Evolutionary conservation across 2,329 filamentous ascomycete species (phyloP).

Genomic region (Coniochaeta sp.): DNA sequence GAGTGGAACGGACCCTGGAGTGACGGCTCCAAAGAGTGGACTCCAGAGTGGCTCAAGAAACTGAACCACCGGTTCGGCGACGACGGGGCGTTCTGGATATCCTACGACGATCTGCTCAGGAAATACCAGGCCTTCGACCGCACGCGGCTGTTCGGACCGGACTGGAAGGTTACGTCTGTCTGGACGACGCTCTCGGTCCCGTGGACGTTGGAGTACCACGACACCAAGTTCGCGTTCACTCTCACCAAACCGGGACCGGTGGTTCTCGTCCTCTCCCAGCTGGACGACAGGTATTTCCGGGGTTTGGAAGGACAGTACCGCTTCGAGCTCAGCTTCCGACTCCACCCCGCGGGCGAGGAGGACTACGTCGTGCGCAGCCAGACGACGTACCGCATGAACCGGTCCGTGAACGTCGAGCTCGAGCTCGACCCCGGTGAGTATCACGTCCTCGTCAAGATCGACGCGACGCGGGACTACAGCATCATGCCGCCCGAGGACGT

Average conservation of each 20-base stretch:
- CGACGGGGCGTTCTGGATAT: slow-evolving; percentile 59
- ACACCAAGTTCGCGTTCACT: slow-evolving; percentile 52
- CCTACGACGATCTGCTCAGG: slow-evolving; percentile 53
- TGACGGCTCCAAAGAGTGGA: slow-evolving; percentile 57
- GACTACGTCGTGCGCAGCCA: slow-evolving; percentile 55
- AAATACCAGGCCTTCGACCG: slow-evolving; percentile 57
- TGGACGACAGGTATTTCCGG: slow-evolving; percentile 55
- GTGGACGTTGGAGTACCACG: slow-evolving; percentile 55
- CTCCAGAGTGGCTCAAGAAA: slow-evolving; percentile 48
- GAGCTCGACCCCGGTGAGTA: slow-evolving; percentile 51
- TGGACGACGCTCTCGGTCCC: slow-evolving; percentile 58
- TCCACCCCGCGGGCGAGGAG: slow-evolving; percentile 40
- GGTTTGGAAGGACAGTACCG: slow-evolving; percentile 53
- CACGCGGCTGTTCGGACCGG: slow-evolving; percentile 52
- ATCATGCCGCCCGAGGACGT: slow-evolving; percentile 47
- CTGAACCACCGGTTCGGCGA: slow-evolving; percentile 53
- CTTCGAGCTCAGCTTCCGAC: slow-evolving; percentile 31
- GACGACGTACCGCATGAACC: slow-evolving; percentile 50
- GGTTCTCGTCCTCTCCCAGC: slow-evolving; percentile 55
- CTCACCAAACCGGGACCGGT: slow-evolving; percentile 49
- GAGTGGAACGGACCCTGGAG: slow-evolving; percentile 56
- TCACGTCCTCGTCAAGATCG: slow-evolving; percentile 48
- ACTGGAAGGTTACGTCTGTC: slow-evolving; percentile 51
- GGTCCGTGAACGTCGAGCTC: slow-evolving; percentile 50
- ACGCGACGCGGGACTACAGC: slow-evolving; percentile 37